These are phyloP conservation scores for Suaeda aralocaspica DNA, from an alignment of 148 eudicot species.

Conservation along the genomic window DNA sequence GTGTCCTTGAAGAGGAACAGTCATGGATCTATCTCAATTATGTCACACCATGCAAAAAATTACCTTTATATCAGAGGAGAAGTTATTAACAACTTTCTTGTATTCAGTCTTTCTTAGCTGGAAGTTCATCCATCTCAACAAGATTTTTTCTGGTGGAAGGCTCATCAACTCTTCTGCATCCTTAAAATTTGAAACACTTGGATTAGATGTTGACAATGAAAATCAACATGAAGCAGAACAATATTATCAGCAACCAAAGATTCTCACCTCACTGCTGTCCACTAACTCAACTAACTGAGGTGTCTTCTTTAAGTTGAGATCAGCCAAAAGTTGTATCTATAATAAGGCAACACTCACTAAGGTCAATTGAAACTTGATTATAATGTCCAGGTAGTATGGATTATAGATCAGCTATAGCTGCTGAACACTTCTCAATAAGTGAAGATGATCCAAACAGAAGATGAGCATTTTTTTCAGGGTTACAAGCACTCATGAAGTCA, in stretches of 20 bases:
- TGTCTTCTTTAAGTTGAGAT: constrained; percentile 93
- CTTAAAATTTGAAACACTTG: constrained; percentile 30
- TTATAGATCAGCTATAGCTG: neutral
- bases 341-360: constrained; percentile 2
- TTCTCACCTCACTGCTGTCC: constrained; percentile 73
- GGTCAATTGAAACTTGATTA: neutral
- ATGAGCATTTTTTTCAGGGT: neutral
- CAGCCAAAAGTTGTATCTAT: constrained; percentile 96
- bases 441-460: neutral
- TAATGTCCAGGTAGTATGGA: neutral
- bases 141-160: constrained; percentile 88
- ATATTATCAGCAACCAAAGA: constrained; percentile 11
- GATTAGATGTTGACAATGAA: constrained; percentile 3
- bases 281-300: constrained; percentile 95
- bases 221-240: neutral
- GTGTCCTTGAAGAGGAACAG: constrained; percentile 3
- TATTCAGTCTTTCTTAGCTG: constrained; percentile 70
- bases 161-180: constrained; percentile 97
- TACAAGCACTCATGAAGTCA: neutral
- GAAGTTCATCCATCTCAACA: constrained; percentile 98
- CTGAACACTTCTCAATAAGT: constrained; percentile 8
- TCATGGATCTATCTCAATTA: neutral
- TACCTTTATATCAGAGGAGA: constrained; percentile 97
- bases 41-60: neutral
- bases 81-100: constrained; percentile 71